A percentile compares a stretch with the other conserved stretches of the same genome.
Evolutionary conservation across 192 early-diverging fungal species (phyloP).

Genomic region (Gigaspora rosea): DNA sequence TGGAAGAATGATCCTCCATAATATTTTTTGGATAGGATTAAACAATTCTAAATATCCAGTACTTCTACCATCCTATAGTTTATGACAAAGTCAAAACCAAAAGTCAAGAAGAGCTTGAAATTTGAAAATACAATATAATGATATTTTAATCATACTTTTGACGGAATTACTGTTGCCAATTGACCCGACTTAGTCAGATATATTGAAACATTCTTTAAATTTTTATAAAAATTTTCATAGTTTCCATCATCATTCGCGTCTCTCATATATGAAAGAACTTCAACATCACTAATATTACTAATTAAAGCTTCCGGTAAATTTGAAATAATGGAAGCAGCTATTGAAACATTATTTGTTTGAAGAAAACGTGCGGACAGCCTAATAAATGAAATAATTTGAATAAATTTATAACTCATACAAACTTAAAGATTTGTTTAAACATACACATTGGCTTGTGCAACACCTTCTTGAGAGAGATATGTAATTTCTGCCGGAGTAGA

Average conservation of each 20-base stretch:
- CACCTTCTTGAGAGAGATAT: neutral
- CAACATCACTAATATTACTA: constrained; percentile 10
- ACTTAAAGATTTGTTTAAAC: no score
- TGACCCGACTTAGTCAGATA: constrained; percentile 50
- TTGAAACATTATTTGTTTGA: constrained; percentile 13
- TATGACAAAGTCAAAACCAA: neutral
- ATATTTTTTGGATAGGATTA: constrained; percentile 47
- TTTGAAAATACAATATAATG: neutral
- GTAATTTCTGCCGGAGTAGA: neutral
- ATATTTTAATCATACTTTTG: constrained; percentile 40
- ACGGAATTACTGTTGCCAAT: constrained; percentile 54
- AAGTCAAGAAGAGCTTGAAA: neutral
- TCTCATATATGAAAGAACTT: constrained; percentile 50
- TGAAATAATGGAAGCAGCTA: constrained; percentile 3
- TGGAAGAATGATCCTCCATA: constrained; percentile 57
- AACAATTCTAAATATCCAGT: constrained; percentile 58
- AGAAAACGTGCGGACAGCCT: constrained; percentile 7
- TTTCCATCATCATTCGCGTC: constrained; percentile 40
- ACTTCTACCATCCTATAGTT: constrained; percentile 51
- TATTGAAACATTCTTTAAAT: constrained; percentile 48
- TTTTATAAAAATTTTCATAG: constrained; percentile 42
- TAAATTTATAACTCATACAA: neutral
- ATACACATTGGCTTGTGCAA: neutral
- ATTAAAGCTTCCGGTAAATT: constrained; percentile 19
- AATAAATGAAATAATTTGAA: neutral